These are phyloP conservation scores for Monosporascus ibericus DNA, from an alignment of 2,329 filamentous ascomycete genomes.

Conservation along the genomic window DNA sequence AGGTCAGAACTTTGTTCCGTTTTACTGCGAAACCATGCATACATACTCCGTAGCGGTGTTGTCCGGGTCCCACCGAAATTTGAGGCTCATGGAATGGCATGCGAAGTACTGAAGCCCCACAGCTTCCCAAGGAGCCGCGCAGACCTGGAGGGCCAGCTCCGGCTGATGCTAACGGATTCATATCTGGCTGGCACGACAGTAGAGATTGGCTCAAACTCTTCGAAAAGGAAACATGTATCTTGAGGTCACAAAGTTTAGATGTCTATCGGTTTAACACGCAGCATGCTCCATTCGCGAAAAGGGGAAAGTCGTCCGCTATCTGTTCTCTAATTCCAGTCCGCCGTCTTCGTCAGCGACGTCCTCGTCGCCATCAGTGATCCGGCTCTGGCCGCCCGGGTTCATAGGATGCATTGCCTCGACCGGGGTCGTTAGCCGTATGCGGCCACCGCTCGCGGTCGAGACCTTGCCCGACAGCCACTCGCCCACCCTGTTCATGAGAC, in stretches of 20 bases:
- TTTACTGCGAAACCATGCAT: no score
- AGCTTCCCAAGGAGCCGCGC: no score
- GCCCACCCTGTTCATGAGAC: constrained; percentile 43
- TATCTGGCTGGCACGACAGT: no score
- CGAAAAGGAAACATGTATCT: no score
- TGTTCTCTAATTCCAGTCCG: constrained; percentile 24
- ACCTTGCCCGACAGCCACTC: constrained; percentile 55
- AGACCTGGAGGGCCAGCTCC: no score
- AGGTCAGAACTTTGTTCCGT: no score
- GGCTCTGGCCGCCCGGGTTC: constrained; percentile 17
- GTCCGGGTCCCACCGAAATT: no score
- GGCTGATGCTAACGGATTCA: no score
- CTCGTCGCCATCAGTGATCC: constrained; percentile 47
- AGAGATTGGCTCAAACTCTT: no score
- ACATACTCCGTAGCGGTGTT: no score
- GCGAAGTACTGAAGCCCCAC: no score
- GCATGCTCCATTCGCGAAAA: background rate
- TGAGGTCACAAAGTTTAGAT: background rate
- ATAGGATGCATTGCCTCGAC: constrained; percentile 25
- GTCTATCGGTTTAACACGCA: background rate
- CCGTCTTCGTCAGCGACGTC: constrained; percentile 38
- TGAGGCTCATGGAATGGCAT: no score
- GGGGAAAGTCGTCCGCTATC: constrained; percentile 8
- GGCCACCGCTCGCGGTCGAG: constrained; percentile 46
- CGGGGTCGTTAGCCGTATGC: constrained; percentile 44